phyloP scores from a whole-genome alignment of 352 stramenopile species.

The Pythium plurisporium region DNA sequence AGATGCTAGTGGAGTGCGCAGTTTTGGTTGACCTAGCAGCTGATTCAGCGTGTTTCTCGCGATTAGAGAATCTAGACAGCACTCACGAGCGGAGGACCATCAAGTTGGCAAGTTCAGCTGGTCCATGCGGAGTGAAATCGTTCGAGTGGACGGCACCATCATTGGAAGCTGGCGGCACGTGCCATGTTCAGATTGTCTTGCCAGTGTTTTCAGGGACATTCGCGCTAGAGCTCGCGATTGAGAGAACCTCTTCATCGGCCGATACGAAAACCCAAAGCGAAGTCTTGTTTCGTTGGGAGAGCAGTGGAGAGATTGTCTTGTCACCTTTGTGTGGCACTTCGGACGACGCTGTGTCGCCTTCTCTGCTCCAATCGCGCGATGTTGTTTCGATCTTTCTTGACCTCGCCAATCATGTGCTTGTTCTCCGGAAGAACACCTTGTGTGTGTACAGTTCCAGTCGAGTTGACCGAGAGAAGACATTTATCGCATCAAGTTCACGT shows the following conservation, averaged over 20 bases:
- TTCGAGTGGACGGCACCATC: no score
- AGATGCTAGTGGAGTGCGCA: conserved; percentile 52
- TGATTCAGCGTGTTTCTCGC: conserved; percentile 25
- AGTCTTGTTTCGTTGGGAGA: conserved; percentile 5
- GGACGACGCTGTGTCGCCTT: neutral
- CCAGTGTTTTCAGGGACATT: neutral
- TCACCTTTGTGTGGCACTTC: neutral
- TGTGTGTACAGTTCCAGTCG: neutral
- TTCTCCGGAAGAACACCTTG: conserved; percentile 9
- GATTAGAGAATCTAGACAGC: neutral
- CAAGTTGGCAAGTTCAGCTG: no score
- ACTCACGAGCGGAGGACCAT: neutral
- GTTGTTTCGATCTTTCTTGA: conserved; percentile 22
- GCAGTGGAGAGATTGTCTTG: neutral
- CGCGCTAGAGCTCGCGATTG: neutral
- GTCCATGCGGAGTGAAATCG: no score
- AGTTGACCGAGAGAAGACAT: neutral
- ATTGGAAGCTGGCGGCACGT: no score
- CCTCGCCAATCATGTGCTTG: neutral
- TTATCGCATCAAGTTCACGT: neutral
- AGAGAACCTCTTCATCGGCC: no score
- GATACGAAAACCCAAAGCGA: neutral
- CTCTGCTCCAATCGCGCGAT: conserved; percentile 33
- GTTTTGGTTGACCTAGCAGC: conserved; percentile 52
- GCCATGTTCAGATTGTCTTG: no score